Evolutionary conservation across 1,139 yeast genomes (phyloP), one percentile per base, ranked within the genome.

Genomic region (Candida albicans): DNA sequence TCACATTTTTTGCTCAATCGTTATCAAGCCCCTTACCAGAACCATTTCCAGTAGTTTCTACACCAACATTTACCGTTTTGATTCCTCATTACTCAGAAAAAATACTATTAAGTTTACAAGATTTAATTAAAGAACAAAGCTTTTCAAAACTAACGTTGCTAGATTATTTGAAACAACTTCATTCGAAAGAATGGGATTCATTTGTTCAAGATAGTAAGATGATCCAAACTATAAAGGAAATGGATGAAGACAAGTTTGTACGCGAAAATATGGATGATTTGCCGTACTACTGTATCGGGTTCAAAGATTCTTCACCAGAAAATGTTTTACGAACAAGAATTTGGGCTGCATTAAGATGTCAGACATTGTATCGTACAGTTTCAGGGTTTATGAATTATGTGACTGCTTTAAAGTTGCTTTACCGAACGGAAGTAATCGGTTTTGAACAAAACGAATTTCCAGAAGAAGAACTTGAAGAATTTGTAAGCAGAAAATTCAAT

Each of bases 1-100:
- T 89, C 2, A 83, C 95, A 0, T 89, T 86, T 56, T 89, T 89
- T 73, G 96, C 96, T 0, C 96, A 88, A 57, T 87, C 96, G 0
- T 62, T 89, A 39, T 80, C 95, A 0, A 83, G 90, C 0, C 84
- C 93, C 0, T 73, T 89, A 37, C 84, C 88, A 0, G 91, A 84
- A 46, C 86, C 95, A 0, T 65, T 75, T 11, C 82, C 91, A 0
- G 79, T 84, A 1, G 81, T 81, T 43, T 72, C 85, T n/a, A 81
- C 87, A 82, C 96, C 96, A 0, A 61, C 84, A 0, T 88, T 89
- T 53, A 85, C 96, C 0, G 96, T 89, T 0, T 64, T 89, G 38
- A 70, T 88, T n/a, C 96, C 96, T 0, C 96, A 89, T 59, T 89
- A 84, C 56, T 73, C 84, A 0, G 96, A 89, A 56, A 87, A 83